These are phyloP conservation scores for Phytophthora foliorum DNA, from an alignment of 352 stramenopile species.

Conservation along the genomic window DNA sequence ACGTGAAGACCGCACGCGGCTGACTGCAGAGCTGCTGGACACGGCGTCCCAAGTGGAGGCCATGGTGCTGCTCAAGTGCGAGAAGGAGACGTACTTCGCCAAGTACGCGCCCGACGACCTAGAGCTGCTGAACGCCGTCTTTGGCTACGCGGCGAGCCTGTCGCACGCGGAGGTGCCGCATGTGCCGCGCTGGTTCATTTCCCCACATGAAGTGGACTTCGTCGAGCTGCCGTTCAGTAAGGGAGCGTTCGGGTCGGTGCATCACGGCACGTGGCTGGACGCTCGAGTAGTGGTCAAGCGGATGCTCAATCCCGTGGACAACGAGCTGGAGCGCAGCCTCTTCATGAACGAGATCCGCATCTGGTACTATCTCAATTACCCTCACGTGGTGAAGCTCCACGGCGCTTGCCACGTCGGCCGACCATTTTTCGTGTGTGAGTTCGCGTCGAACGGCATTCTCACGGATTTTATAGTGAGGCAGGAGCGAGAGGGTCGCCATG, in stretches of 20 bases:
- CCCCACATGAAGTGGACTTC: conserved; percentile 38
- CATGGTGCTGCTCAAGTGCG: conserved; percentile 30
- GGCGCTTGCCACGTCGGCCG: conserved; percentile 37
- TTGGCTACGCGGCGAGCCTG: conserved; percentile 22
- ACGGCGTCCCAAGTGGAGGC: conserved; percentile 21
- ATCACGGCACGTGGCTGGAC: conserved; percentile 41
- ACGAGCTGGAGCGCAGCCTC: conserved; percentile 13
- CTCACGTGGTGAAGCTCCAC: conserved; percentile 41
- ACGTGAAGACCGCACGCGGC: conserved; percentile 7
- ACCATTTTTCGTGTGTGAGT: conserved; percentile 38
- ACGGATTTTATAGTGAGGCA: conserved; percentile 24
- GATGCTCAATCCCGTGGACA: conserved; percentile 31
- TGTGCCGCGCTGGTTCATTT: conserved; percentile 34
- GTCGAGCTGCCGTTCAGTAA: conserved; percentile 32
- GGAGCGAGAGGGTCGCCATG: conserved; percentile 6
- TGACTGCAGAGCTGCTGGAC: conserved; percentile 20
- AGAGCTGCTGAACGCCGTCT: conserved; percentile 27
- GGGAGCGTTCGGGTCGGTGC: conserved; percentile 38
- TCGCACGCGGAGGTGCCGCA: conserved; percentile 21
- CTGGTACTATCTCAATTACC: conserved; percentile 37
- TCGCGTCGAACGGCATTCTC: conserved; percentile 36
- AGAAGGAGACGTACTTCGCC: conserved; percentile 27
- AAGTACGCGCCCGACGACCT: conserved; percentile 26
- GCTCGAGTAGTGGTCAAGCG: conserved; percentile 43
- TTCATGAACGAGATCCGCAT: conserved; percentile 38